These are phyloP conservation scores for Pistacia atlantica DNA, from an alignment of 345 rosid species.

Conservation along the genomic window DNA sequence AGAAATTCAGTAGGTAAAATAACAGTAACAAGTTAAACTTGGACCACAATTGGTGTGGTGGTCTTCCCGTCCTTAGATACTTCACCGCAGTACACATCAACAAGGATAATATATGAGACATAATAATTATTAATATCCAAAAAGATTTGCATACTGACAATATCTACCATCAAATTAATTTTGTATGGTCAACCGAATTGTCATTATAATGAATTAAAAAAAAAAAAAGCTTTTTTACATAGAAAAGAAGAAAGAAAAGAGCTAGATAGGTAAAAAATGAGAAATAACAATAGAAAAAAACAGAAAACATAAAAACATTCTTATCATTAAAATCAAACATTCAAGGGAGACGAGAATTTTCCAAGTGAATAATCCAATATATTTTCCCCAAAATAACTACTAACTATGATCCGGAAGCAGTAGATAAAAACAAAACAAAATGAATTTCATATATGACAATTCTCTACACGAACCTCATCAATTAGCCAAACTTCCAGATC, in stretches of 20 bases:
- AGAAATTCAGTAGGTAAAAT: background rate
- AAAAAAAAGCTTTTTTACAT: background rate
- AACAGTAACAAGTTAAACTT: slow-evolving; percentile 36
- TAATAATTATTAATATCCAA: background rate
- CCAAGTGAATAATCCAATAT: no score
- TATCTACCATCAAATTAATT: background rate
- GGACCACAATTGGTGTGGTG: slow-evolving; percentile 52
- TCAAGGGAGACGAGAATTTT: no score
- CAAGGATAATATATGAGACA: slow-evolving; percentile 1
- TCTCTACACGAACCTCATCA: no score
- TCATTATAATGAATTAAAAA: background rate
- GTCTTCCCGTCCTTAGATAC: slow-evolving; percentile 38
- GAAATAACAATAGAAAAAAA: no score
- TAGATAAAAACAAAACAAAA: no score
- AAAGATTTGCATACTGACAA: background rate
- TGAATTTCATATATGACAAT: no score
- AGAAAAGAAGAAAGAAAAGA: background rate
- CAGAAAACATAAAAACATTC: background rate
- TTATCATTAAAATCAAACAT: background rate
- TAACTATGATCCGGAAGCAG: no score
- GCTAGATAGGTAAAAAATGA: no score
- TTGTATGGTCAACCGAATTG: background rate
- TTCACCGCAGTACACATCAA: slow-evolving; percentile 62
- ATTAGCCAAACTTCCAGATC: no score
- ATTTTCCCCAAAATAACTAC: no score